Evolutionary conservation across 768 basidiomycete genomes (phyloP).

Genomic region (Rhizopogon vesiculosus): DNA sequence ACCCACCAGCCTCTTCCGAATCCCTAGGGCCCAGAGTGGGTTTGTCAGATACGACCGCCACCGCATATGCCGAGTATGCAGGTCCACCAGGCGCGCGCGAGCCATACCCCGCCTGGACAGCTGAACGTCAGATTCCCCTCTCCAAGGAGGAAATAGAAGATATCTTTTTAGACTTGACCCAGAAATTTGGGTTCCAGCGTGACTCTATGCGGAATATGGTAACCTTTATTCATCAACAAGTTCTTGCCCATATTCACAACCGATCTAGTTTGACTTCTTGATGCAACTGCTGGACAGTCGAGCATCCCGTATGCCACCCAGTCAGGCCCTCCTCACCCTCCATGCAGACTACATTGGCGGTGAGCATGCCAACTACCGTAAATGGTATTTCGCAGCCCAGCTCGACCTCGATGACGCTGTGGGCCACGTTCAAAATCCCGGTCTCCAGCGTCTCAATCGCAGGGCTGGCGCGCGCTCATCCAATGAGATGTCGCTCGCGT

Average conservation of each 20-base stretch:
- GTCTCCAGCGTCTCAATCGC: conserved; percentile 73
- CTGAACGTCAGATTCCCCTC: conserved; percentile 90
- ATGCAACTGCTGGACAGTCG: conserved; percentile 98
- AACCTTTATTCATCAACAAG: neutral
- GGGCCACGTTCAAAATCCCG: conserved; percentile 88
- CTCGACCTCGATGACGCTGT: conserved; percentile 98
- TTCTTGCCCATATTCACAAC: conserved; percentile 6
- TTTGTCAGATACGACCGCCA: conserved; percentile 67
- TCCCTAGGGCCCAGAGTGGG: conserved; percentile 62
- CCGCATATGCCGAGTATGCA: conserved; percentile 64
- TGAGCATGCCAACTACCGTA: conserved; percentile 97
- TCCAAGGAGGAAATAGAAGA: conserved; percentile 99
- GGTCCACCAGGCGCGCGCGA: conserved; percentile 59
- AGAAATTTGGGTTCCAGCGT: conserved; percentile 98
- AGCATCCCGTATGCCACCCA: conserved; percentile 95
- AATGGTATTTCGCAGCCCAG: conserved; percentile 99
- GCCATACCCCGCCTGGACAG: conserved; percentile 91
- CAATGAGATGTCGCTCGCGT: conserved; percentile 64
- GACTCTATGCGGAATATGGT: conserved; percentile 97
- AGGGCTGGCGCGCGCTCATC: conserved; percentile 52
- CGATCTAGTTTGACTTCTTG: conserved; percentile 82
- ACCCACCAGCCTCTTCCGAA: conserved; percentile 65
- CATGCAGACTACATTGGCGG: conserved; percentile 99
- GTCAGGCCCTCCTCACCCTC: conserved; percentile 89
- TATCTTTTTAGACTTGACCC: conserved; percentile 92